These are phyloP conservation scores for Wickerhamomyces alni DNA, from an alignment of 805 yeast species.

Conservation along the genomic window DNA sequence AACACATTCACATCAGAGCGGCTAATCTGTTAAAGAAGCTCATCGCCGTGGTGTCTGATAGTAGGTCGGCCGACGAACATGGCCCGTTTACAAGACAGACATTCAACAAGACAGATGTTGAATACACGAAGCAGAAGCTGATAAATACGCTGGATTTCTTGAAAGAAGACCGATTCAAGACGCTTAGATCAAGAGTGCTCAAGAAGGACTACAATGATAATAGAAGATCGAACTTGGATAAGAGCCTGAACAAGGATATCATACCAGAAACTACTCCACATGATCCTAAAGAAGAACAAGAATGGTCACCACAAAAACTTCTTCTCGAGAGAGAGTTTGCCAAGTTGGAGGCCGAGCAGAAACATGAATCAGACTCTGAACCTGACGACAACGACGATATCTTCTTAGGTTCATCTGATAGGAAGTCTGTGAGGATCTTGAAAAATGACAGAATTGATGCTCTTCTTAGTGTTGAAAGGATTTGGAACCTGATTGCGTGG, in stretches of 20 bases:
- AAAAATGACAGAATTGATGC: constrained; percentile 22
- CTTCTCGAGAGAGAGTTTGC: constrained; percentile 9
- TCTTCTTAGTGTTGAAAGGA: constrained; percentile 12
- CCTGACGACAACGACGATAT: neutral
- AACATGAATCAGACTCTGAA: neutral
- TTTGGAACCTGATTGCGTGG: constrained; percentile 27
- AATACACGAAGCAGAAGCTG: constrained; percentile 7
- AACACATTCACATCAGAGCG: constrained; percentile 28
- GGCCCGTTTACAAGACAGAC: constrained; percentile 1
- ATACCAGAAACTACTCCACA: neutral
- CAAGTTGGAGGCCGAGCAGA: neutral
- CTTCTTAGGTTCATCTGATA: constrained; percentile 7
- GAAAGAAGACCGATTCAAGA: neutral
- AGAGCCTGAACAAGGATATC: neutral
- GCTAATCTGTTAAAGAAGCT: constrained; percentile 23
- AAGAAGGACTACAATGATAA: constrained; percentile 11
- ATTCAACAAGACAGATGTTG: constrained; percentile 10
- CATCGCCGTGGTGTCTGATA: constrained; percentile 7
- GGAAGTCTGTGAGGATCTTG: constrained; percentile 17
- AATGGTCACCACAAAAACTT: constrained; percentile 20
- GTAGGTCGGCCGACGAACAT: neutral
- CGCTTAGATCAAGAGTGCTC: constrained; percentile 8
- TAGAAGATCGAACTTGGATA: neutral
- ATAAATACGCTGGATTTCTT: constrained; percentile 10
- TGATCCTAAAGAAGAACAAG: neutral